Evolutionary conservation across 805 yeast genomes (phyloP).

Genomic region (Candida vartiovaarae): DNA sequence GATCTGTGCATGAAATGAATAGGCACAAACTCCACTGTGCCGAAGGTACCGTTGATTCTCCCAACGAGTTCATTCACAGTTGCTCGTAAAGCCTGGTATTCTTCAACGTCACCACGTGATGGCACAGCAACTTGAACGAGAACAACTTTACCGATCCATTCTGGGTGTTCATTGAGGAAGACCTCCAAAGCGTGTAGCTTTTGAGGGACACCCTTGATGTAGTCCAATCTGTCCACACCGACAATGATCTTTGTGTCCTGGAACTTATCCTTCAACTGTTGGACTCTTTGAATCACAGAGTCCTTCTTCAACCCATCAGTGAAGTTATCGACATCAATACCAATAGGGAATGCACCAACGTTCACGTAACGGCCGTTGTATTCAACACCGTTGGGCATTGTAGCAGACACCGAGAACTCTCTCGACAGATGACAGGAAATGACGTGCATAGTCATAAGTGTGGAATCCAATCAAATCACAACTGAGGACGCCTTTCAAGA

Average conservation of each 20-base stretch:
- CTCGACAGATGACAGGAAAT: slow-evolving; percentile 84
- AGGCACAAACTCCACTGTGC: slow-evolving; percentile 96
- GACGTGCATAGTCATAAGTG: slow-evolving; percentile 98
- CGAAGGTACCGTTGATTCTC: slow-evolving; percentile 91
- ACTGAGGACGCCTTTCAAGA: slow-evolving; percentile 77
- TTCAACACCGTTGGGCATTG: slow-evolving; percentile 87
- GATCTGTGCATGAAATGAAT: slow-evolving; percentile 94
- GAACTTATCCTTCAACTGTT: slow-evolving; percentile 57
- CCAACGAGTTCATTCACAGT: slow-evolving; percentile 96
- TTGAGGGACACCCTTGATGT: slow-evolving; percentile 97
- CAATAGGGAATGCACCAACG: slow-evolving; percentile 98
- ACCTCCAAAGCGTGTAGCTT: slow-evolving; percentile 94
- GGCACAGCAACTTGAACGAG: slow-evolving; percentile 97
- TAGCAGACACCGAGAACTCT: slow-evolving; percentile 73
- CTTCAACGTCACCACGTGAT: slow-evolving; percentile 96
- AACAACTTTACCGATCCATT: slow-evolving; percentile 96
- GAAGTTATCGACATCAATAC: slow-evolving; percentile 92
- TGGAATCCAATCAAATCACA: slow-evolving; percentile 97
- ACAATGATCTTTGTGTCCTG: slow-evolving; percentile 79
- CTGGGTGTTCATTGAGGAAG: slow-evolving; percentile 87
- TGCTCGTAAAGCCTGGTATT: slow-evolving; percentile 87
- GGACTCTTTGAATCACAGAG: slow-evolving; percentile 58
- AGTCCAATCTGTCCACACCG: slow-evolving; percentile 94
- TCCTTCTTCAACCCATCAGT: slow-evolving; percentile 64
- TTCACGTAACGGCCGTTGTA: slow-evolving; percentile 68